Evolutionary conservation across 2,329 filamentous ascomycete species (phyloP), one percentile per base, ranked within the genome.

Genomic region (Paecilomyces formosus): DNA sequence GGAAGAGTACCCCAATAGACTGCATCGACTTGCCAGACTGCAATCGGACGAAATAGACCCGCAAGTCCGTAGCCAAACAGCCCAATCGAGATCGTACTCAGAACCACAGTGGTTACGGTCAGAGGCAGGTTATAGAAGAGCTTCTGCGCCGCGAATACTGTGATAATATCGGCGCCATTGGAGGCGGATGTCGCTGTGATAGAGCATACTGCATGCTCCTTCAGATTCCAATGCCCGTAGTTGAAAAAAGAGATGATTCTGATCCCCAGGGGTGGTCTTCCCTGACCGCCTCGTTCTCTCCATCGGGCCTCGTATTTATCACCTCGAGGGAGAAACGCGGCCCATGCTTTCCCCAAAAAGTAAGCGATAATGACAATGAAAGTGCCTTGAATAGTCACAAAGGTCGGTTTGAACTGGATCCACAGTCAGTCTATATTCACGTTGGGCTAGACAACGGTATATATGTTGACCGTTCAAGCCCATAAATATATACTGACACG

Each of bases 301-400:
- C 81, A 84, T 50, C 73, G 68, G 26, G 77, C 74, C 58, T 81
- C 76, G 3, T 75, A 68, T n/a, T 67, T 68, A 55, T 85, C 82
- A 12, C 81, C 82, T 5, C 82, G 81, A 1, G 82, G 82, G 2
- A 83, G 72, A 5, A 79, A 60, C 0, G 65, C 62, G 0, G 80
- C 73, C 78, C 76, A 82, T 3, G 70, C 76, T 8, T 79, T 80
- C 8, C 82, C 82, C 1, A 79, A 55, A 54, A 84, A 83, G 68
- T 84, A 84, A 12, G 80, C 79, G 53, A 85, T 82, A 49, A 85
- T 76, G 4, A 83, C 81, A 55, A 84, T 82, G 57, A 84, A 84
- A 0, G 81, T 83, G 39, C 81, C 81, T 15, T 75, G 74, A 18
- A 84, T 79, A 2, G 72, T 74, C 35, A 80, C 66, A 0, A 39